Evolutionary conservation across 108 stramenopile genomes (phyloP).

Genomic region (Cyclotella kingstonii): DNA sequence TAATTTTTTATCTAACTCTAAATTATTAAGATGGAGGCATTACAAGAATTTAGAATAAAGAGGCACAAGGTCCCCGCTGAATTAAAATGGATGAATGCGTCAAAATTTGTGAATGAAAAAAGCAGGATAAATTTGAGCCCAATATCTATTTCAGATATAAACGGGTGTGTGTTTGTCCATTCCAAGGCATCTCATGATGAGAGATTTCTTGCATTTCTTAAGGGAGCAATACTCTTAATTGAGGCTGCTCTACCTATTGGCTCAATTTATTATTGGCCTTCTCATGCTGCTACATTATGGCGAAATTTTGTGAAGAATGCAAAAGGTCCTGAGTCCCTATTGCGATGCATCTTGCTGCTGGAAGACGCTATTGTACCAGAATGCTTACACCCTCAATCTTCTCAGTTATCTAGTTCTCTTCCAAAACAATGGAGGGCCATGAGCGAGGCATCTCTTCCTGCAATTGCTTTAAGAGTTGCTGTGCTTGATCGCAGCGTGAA

Average conservation of each 20-base stretch:
- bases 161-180: conserved; percentile 35
- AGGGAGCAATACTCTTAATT: conserved; percentile 74
- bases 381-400: conserved; percentile 60
- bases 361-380: conserved; percentile 73
- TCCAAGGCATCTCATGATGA: conserved; percentile 52
- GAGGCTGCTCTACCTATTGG: conserved; percentile 81
- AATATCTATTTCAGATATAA: conserved; percentile 53
- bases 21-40: conserved; percentile 63
- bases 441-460: conserved; percentile 64
- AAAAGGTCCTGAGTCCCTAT: conserved; percentile 58
- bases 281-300: conserved; percentile 62
- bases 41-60: conserved; percentile 37
- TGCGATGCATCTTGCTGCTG: conserved; percentile 63
- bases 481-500: conserved; percentile 69
- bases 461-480: conserved; percentile 60
- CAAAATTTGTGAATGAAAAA: conserved; percentile 44
- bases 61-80: conserved; percentile 42
- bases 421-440: conserved; percentile 73
- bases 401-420: conserved; percentile 62
- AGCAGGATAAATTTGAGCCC: conserved; percentile 54
- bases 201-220: conserved; percentile 54
- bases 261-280: conserved; percentile 66
- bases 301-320: conserved; percentile 55
- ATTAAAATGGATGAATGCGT: conserved; percentile 56
- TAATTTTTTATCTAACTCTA: too few relatives aligned